A percentile compares a stretch with the other conserved stretches of the same genome.
These are phyloP conservation scores for Solanum acaule DNA, from an alignment of 257 asterid genomes.

Conservation along the genomic window DNA sequence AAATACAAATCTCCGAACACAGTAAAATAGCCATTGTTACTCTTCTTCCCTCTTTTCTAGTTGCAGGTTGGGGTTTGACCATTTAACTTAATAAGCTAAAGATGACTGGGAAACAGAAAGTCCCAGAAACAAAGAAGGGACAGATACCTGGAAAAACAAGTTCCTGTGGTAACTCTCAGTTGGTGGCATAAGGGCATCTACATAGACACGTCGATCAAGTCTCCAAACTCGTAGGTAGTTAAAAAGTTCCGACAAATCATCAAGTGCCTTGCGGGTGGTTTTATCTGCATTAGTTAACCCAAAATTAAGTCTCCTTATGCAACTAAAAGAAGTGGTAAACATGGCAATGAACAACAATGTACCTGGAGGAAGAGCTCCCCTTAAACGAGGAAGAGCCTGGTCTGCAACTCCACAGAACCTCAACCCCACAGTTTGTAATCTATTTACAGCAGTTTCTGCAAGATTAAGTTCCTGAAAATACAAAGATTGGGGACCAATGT, in stretches of 20 bases:
- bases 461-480: conserved; percentile 81
- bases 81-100: neutral
- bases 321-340: neutral
- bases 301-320: conserved; percentile 1
- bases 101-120: neutral
- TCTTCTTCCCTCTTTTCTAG: neutral
- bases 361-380: conserved; percentile 98
- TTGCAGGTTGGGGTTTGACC: neutral
- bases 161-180: conserved; percentile 76
- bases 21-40: neutral
- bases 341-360: conserved; percentile 9
- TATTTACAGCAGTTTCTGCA: conserved; percentile 69
- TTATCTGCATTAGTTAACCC: conserved; percentile 48
- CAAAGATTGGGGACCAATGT: neutral
- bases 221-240: conserved; percentile 81
- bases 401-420: conserved; percentile 93
- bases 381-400: conserved; percentile 86
- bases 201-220: conserved; percentile 46
- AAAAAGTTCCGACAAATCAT: conserved; percentile 76
- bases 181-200: conserved; percentile 95
- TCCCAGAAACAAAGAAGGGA: neutral
- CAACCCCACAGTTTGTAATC: conserved; percentile 92
- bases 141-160: conserved; percentile 80
- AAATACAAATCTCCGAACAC: neutral
- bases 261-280: conserved; percentile 80